phyloP scores from a whole-genome alignment of 2,329 filamentous ascomycete species.

The Monosporascus sp. region DNA sequence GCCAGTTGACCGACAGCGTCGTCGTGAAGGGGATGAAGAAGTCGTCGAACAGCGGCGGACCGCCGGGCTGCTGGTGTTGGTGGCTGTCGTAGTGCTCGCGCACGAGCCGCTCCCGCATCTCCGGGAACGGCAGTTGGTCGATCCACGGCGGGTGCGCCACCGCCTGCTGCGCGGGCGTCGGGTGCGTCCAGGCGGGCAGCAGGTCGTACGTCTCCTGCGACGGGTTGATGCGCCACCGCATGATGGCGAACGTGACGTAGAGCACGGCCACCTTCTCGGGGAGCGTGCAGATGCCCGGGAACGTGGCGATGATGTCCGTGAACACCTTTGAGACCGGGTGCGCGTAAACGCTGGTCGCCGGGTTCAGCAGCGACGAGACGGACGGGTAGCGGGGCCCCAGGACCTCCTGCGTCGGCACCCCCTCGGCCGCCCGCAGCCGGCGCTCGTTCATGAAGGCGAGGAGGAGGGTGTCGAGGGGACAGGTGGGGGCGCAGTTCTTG shows the following conservation, averaged over 20 bases:
- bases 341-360: constrained; percentile 52
- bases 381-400: constrained; percentile 75
- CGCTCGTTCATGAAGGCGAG: constrained; percentile 72
- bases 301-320: constrained; percentile 78
- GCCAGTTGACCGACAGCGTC: constrained; percentile 76
- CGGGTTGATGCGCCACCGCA: constrained; percentile 80
- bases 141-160: constrained; percentile 73
- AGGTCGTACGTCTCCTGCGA: constrained; percentile 74
- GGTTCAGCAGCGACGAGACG: constrained; percentile 72
- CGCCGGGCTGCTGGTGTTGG: constrained; percentile 4
- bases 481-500: constrained; percentile 62
- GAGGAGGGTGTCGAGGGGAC: constrained; percentile 72
- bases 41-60: constrained; percentile 61
- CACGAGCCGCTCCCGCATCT: constrained; percentile 55
- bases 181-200: constrained; percentile 67
- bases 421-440: constrained; percentile 59
- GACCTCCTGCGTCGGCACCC: constrained; percentile 58
- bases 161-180: constrained; percentile 60
- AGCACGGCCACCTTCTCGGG: constrained; percentile 79
- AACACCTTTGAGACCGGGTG: constrained; percentile 81
- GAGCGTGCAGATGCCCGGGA: constrained; percentile 70
- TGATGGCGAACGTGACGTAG: constrained; percentile 80
- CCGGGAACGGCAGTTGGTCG: constrained; percentile 75
- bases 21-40: constrained; percentile 81
- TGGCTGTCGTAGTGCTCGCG: constrained; percentile 7